phyloP scores from a whole-genome alignment of 106 monocot species.

The Allium sativum region DNA sequence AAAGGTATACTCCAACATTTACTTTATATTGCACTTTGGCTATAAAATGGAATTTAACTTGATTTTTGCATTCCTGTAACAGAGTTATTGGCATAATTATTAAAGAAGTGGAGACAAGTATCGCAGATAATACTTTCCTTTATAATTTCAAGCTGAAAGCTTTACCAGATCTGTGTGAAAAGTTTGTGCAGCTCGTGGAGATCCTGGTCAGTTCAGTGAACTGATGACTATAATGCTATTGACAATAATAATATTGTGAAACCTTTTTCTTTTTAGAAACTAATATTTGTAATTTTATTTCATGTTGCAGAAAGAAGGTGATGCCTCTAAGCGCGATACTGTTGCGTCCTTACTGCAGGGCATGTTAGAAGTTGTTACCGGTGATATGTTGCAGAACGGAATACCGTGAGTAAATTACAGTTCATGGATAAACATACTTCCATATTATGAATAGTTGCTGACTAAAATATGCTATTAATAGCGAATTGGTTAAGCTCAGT shows the following conservation, averaged over 20 bases:
- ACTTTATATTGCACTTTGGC: too few relatives aligned
- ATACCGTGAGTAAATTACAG: conserved; percentile 41
- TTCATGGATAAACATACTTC: neutral
- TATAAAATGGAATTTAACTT: neutral
- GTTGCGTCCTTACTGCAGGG: conserved; percentile 85
- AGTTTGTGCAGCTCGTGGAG: conserved; percentile 78
- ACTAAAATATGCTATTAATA: conserved; percentile 12
- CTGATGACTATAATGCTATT: neutral
- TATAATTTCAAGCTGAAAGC: conserved; percentile 85
- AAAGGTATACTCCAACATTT: conserved; percentile 30
- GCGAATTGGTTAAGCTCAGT: conserved; percentile 89
- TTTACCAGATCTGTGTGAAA: conserved; percentile 58
- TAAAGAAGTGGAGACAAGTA: conserved; percentile 82
- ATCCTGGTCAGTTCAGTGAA: conserved; percentile 54
- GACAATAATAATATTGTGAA: neutral
- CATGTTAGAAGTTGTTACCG: conserved; percentile 94
- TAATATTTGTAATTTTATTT: neutral
- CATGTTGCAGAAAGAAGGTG: conserved; percentile 64
- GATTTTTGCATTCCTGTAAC: neutral
- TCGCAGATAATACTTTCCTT: conserved; percentile 70
- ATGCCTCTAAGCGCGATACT: conserved; percentile 64
- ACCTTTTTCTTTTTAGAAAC: too few relatives aligned
- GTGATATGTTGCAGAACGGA: conserved; percentile 97
- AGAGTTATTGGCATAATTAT: conserved; percentile 89
- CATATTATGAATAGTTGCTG: neutral